Evolutionary conservation across 345 rosid genomes (phyloP).

Genomic region (Populus alba): DNA sequence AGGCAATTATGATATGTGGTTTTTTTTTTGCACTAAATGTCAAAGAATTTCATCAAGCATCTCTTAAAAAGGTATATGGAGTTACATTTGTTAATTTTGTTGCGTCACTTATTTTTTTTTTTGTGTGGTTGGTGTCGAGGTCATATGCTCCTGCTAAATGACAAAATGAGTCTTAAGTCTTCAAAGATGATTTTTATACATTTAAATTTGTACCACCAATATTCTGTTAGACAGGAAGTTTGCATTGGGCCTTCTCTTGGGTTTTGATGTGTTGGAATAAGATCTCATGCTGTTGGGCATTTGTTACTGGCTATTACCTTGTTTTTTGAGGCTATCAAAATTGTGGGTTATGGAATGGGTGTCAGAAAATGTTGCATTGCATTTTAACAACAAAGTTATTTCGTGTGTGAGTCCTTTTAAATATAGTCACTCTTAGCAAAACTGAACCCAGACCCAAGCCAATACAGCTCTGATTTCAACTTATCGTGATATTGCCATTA

Average conservation of each 20-base stretch:
- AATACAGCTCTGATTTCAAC: neutral
- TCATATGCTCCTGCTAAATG: neutral
- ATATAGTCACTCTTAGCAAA: neutral
- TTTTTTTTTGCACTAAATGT: neutral
- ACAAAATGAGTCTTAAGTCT: no score
- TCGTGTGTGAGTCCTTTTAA: neutral
- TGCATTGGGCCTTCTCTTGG: neutral
- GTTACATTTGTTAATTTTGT: neutral
- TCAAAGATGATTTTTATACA: neutral
- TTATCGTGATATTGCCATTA: neutral
- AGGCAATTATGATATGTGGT: neutral
- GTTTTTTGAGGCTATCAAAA: neutral
- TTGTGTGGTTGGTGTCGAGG: neutral
- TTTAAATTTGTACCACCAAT: neutral
- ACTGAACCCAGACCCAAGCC: neutral
- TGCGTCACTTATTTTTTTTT: neutral
- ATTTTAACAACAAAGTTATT: neutral
- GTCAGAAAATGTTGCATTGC: neutral
- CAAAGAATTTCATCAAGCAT: neutral
- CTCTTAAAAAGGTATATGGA: neutral
- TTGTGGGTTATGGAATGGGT: neutral
- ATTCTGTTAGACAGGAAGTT: neutral
- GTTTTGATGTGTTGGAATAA: neutral
- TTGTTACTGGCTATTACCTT: neutral
- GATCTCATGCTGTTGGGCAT: neutral